A percentile compares a stretch with the other conserved stretches of the same genome.
Conservation (phyloP, 768 basidiomycete species). For the Boletus eberwhitei region DNA sequence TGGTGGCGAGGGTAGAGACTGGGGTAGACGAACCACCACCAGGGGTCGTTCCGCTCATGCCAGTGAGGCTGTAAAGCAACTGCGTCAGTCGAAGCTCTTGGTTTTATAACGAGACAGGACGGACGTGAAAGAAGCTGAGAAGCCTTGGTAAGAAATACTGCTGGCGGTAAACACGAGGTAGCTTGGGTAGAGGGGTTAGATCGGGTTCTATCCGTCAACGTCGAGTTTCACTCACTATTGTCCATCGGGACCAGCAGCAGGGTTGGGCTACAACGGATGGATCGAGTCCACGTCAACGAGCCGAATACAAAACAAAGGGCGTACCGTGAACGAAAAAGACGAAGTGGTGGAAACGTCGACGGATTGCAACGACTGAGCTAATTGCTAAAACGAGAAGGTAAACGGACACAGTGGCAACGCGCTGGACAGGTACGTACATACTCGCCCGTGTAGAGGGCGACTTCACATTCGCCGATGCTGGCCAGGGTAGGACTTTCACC, state of each 20-base stretch:
- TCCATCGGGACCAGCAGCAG: conserved; percentile 52
- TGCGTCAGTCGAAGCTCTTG: not conserved
- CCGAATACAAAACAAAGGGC: conserved; percentile 8
- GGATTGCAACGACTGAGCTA: conserved; percentile 55
- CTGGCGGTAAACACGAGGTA: conserved; percentile 58
- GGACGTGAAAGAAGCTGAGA: conserved; percentile 57
- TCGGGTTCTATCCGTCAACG: not conserved
- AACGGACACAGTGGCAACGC: not conserved
- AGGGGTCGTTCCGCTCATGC: conserved; percentile 54
- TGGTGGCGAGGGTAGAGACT: conserved; percentile 5
- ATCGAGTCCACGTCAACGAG: not conserved
- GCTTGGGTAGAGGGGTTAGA: conserved; percentile 33
- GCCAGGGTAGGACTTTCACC: conserved; percentile 48
- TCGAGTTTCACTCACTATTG: conserved; percentile 45
- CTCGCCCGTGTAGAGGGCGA: conserved; percentile 58
- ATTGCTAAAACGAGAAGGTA: conserved; percentile 35
- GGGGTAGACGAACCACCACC: conserved; percentile 21
- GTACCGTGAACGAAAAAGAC: conserved; percentile 57
- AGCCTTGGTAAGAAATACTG: conserved; percentile 36
- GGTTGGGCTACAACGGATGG: conserved; percentile 42
- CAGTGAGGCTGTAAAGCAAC: conserved; percentile 41
- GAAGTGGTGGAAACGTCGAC: conserved; percentile 48
- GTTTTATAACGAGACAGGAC: conserved; percentile 14
- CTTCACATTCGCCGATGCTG: conserved; percentile 48
- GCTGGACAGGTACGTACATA: conserved; percentile 37